These are phyloP conservation scores for Rhodocollybia butyracea DNA, from an alignment of 768 basidiomycete species.

Conservation along the genomic window DNA sequence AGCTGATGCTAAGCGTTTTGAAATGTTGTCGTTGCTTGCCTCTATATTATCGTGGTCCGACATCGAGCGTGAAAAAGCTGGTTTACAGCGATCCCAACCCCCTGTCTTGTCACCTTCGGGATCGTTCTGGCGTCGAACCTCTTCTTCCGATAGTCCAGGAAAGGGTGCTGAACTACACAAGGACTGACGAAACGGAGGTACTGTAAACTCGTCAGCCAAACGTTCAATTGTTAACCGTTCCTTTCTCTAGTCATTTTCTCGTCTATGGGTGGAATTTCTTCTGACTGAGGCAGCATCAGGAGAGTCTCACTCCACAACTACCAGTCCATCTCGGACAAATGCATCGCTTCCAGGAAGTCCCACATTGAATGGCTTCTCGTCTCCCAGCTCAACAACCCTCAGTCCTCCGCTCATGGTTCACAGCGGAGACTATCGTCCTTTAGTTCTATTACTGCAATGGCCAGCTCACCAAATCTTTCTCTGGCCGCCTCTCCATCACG, in stretches of 20 bases:
- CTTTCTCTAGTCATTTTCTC: constrained; percentile 82
- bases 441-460: constrained; percentile 29
- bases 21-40: constrained; percentile 87
- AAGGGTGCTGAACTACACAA: constrained; percentile 62
- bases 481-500: constrained; percentile 31
- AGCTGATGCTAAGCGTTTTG: constrained; percentile 91
- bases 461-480: constrained; percentile 37
- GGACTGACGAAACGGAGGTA: constrained; percentile 84
- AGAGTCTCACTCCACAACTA: constrained; percentile 22
- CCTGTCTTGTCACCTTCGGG: constrained; percentile 16
- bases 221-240: background rate
- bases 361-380: constrained; percentile 17
- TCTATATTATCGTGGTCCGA: constrained; percentile 94
- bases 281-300: constrained; percentile 80
- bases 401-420: constrained; percentile 22
- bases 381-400: constrained; percentile 19
- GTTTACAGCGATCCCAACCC: constrained; percentile 55
- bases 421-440: constrained; percentile 37
- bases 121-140: constrained; percentile 41
- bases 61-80: constrained; percentile 86
- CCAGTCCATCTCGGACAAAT: constrained; percentile 27
- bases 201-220: background rate
- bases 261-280: constrained; percentile 96
- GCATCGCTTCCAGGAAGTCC: constrained; percentile 38
- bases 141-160: constrained; percentile 30